Conservation (phyloP, 2,329 filamentous ascomycete genomes). For the Fusarium sp. region DNA sequence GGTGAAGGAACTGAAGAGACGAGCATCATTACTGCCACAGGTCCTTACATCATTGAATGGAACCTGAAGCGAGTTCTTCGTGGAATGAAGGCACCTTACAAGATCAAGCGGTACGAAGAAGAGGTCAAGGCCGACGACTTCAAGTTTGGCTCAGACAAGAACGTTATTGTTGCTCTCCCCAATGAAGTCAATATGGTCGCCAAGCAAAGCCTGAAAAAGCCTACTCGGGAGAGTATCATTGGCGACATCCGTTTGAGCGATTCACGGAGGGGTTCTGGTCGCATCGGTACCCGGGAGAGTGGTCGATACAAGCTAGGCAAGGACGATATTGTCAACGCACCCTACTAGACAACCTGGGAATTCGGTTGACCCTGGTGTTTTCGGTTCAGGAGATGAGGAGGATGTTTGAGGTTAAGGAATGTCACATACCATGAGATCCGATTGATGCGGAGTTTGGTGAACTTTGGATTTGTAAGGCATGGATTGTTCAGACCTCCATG, state of each 20-base stretch:
- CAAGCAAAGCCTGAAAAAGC: slow-evolving; percentile 86
- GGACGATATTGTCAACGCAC: slow-evolving; percentile 86
- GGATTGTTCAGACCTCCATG: slow-evolving; percentile 27
- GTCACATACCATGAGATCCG: slow-evolving; percentile 26
- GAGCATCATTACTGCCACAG: slow-evolving; percentile 96
- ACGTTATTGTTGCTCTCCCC: slow-evolving; percentile 95
- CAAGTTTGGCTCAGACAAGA: slow-evolving; percentile 97
- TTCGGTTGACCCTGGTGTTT: not conserved
- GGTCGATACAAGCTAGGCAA: slow-evolving; percentile 81
- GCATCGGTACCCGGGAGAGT: slow-evolving; percentile 68
- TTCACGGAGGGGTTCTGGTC: slow-evolving; percentile 65
- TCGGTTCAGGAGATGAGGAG: slow-evolving; percentile 3
- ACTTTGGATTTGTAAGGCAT: slow-evolving; percentile 39
- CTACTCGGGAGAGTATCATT: slow-evolving; percentile 94
- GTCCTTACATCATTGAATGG: slow-evolving; percentile 98
- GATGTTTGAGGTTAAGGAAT: slow-evolving; percentile 8
- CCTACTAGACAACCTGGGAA: slow-evolving; percentile 62
- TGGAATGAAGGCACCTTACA: slow-evolving; percentile 89
- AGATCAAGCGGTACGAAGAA: slow-evolving; percentile 95
- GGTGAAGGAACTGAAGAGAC: slow-evolving; percentile 87
- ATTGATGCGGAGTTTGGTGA: slow-evolving; percentile 43
- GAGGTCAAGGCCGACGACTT: slow-evolving; percentile 99
- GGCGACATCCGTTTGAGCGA: slow-evolving; percentile 66
- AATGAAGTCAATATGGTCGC: slow-evolving; percentile 99
- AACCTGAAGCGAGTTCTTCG: slow-evolving; percentile 89